Evolutionary conservation across 176 grass and related monocot species (phyloP).

Genomic region (Ensete glaucum): DNA sequence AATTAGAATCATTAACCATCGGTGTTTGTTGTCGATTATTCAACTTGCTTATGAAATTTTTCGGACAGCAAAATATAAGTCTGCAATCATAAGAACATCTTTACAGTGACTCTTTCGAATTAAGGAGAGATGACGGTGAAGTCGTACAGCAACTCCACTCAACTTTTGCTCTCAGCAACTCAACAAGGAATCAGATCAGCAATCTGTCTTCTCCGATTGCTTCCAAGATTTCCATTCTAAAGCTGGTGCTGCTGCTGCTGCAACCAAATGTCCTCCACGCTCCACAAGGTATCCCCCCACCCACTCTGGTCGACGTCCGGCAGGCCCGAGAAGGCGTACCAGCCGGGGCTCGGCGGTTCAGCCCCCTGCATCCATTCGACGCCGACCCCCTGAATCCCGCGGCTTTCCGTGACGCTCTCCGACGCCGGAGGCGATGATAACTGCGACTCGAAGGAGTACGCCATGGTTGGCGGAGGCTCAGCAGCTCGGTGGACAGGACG

Average conservation of each 20-base stretch:
- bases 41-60: no score
- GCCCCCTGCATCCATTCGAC: neutral
- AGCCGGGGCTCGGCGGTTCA: neutral
- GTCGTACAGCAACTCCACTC: no score
- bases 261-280: neutral
- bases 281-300: slow-evolving; percentile 4
- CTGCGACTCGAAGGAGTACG: neutral
- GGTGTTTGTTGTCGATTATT: no score
- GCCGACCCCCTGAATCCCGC: neutral
- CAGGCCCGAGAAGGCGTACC: neutral
- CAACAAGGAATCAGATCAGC: no score
- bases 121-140: no score
- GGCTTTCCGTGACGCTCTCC: neutral
- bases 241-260: neutral
- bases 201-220: no score
- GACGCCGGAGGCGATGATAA: neutral
- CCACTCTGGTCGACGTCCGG: slow-evolving; percentile 4
- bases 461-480: neutral
- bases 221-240: no score
- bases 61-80: no score
- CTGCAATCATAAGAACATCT: no score
- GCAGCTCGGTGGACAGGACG: neutral
- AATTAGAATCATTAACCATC: no score
- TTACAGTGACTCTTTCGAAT: no score
- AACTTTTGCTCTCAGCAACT: no score